Evolutionary conservation across 306 rosid genomes (phyloP), one percentile per base, ranked within the genome.

Genomic region (Mimosa pudica): DNA sequence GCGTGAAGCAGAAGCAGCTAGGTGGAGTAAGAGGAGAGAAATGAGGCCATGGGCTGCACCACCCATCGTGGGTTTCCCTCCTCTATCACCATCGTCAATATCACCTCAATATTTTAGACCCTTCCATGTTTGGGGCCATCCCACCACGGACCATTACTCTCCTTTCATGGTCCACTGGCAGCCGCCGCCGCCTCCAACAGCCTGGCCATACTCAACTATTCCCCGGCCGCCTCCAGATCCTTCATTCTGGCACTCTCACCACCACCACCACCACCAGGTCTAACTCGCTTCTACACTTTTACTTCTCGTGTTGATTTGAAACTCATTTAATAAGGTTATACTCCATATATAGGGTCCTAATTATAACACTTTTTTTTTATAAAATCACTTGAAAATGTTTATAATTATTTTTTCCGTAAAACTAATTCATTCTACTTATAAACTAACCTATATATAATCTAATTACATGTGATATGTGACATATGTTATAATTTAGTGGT

Each of bases 51-150:
- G 98, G 98, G 20, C 74, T 16, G 88, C 82, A 79, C 86, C 97
- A 79, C 88, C 97, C 9, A 84, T 90, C 74, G 85, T 95, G 77
- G 94, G 96, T 14, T 95, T 89, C 68, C 97, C 85, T 10, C 84
- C 90, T 48, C 2, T 2, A 13, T 6, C 65, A 33, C 9, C 91
- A 57, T 47, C 77, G 81, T 81, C 91, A 55, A 7, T 55, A 91
- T 78, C n/a, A 24, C 91, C 85, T 81, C 91, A 55, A 7, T 55
- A 91, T 78, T 91, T 87, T 71, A 89, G 97, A 82, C 94, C 97
- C n/a, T 72, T 95, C 14, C 97, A 95, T 77, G 98, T 92, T 17
- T 95, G 98, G 98, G 98, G 98, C 13, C 98, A 94, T 81, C 98
- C 98, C 8, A 60, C 88, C 2, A 70, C 84, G 76, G 92, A 93